Base-by-base conservation (phyloP, 2,329 filamentous ascomycete species). In the Fusarium graminum region DNA sequence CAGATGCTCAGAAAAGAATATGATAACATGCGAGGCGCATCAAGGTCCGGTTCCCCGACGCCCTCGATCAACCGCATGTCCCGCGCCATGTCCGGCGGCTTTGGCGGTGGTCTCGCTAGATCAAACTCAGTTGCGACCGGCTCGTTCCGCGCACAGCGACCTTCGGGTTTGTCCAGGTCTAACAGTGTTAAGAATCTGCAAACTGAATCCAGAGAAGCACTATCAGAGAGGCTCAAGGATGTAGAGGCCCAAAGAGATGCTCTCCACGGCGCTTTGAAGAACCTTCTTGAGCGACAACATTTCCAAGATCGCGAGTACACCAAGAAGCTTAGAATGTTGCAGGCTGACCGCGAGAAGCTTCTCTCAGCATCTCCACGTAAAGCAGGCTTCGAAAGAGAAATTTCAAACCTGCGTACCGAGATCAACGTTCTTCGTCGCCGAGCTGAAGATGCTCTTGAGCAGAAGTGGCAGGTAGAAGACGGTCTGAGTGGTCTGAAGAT, bases 381-480 rank as follows among this genome's bases (percentile, higher is more conserved):
- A 69, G 87, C 88, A 7, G 92, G 92, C 11, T 98, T 96, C 76
- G 90, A 96, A 75, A 88, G 86, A 68, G 94, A 98, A 74, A 92
- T 98, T 8, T 84, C 86, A 3, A 89, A 86, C 63, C 83, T 98
- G 41, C 90, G 93, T 60, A 88, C 90, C 25, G 95, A 99, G 76
- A 91, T 99, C 64, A 92, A 91, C 50, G 86, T 90, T 16, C 84
- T 99, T 56, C 89, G 95, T 41, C 90, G 90, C 63, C 89, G 95
- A 52, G 94, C 94, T 29, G 94, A 99, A 72, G 94, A 98, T 67
- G 94, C 94, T 16, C 85, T 98, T 14, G 93, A 97, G 74, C 92
- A 97, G 74, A 98, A 98, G 79, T 98, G 92, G 90, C 91, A 96
- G 75, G 94, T 94, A 63, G 94, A 97, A 79, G 96, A 96, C 79